Conservation (phyloP, 768 basidiomycete species). For the Naganishia randhawae region DNA sequence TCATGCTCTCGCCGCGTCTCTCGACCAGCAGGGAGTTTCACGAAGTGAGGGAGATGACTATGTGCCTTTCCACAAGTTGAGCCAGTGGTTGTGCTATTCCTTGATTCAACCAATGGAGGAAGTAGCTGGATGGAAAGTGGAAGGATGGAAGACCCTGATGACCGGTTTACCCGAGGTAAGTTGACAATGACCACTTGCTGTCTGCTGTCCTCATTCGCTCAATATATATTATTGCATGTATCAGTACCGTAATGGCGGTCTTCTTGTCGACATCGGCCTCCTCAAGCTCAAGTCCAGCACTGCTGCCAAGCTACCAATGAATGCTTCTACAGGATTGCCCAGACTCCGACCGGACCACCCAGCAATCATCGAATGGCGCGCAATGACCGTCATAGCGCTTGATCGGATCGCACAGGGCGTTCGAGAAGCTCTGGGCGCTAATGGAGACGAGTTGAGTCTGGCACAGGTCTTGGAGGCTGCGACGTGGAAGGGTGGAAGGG, state of each 20-base stretch:
- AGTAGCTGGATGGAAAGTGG: constrained; percentile 73
- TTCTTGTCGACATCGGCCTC: constrained; percentile 78
- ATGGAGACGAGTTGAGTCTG: constrained; percentile 60
- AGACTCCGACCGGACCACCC: constrained; percentile 60
- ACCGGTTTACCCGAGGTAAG: constrained; percentile 78
- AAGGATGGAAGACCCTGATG: constrained; percentile 57
- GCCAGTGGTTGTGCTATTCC: constrained; percentile 88
- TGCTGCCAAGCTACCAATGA: constrained; percentile 52
- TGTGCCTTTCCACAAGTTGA: constrained; percentile 94
- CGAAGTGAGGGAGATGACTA: constrained; percentile 58
- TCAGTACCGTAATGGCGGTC: constrained; percentile 71
- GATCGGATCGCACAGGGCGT: constrained; percentile 75
- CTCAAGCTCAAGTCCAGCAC: constrained; percentile 62
- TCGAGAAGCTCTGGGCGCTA: constrained; percentile 57
- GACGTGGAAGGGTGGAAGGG: constrained; percentile 94
- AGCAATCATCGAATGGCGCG: constrained; percentile 92
- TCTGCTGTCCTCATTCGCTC: not conserved
- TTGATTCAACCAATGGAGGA: constrained; percentile 78
- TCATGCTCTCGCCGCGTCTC: constrained; percentile 52
- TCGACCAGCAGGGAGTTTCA: constrained; percentile 30
- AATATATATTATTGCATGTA: not conserved
- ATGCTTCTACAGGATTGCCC: constrained; percentile 36
- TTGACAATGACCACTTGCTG: not conserved
- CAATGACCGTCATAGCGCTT: constrained; percentile 87
- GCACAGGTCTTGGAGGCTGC: constrained; percentile 90